Evolutionary conservation across 345 rosid genomes (phyloP).

Genomic region (Durio zibethinus): DNA sequence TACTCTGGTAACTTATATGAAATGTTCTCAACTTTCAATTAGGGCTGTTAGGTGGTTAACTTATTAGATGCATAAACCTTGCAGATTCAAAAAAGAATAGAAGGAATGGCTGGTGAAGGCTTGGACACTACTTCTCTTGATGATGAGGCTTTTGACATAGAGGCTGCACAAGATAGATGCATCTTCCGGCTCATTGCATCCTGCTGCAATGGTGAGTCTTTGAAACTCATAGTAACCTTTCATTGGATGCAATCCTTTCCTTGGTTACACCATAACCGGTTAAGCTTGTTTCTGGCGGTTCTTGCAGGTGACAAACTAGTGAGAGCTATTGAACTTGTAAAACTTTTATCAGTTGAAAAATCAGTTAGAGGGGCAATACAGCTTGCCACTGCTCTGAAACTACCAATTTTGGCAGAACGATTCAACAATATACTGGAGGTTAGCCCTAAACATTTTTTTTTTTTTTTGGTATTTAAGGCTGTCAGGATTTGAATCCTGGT

Average conservation of each 20-base stretch:
- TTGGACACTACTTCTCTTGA: slow-evolving; percentile 57
- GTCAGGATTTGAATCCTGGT: too few relatives aligned
- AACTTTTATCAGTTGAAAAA: slow-evolving; percentile 67
- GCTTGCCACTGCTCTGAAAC: slow-evolving; percentile 84
- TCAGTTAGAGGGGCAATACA: slow-evolving; percentile 87
- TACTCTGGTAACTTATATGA: background rate
- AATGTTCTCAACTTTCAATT: background rate
- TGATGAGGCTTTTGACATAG: slow-evolving; percentile 72
- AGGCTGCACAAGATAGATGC: slow-evolving; percentile 90
- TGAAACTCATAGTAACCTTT: background rate
- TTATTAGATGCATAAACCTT: slow-evolving; percentile 3
- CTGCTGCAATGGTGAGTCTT: slow-evolving; percentile 81
- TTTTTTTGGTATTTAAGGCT: too few relatives aligned
- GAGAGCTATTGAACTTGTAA: slow-evolving; percentile 78
- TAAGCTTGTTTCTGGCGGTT: background rate
- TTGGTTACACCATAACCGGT: background rate
- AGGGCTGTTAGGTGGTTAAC: background rate
- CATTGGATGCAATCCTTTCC: background rate
- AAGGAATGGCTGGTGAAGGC: slow-evolving; percentile 46
- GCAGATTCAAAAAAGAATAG: slow-evolving; percentile 71
- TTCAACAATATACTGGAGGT: slow-evolving; percentile 85
- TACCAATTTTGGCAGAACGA: slow-evolving; percentile 84
- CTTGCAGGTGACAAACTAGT: slow-evolving; percentile 76
- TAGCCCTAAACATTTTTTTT: too few relatives aligned
- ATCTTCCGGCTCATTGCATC: slow-evolving; percentile 82